phyloP scores from a whole-genome alignment of 352 stramenopile species.

The Phytophthora pisi region DNA sequence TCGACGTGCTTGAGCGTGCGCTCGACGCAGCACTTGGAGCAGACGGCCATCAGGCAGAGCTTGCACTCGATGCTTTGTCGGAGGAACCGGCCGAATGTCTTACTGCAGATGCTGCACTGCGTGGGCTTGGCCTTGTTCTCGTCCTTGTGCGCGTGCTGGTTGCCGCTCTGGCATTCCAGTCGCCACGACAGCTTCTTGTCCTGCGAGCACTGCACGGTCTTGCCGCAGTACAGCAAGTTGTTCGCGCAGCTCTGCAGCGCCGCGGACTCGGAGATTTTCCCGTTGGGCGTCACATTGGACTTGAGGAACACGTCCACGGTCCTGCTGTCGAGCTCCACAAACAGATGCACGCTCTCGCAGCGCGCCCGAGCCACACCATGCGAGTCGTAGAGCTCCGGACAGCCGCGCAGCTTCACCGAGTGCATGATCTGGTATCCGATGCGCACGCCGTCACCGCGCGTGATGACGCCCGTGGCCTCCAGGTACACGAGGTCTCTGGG shows the following conservation, averaged over 20 bases:
- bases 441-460: constrained; percentile 47
- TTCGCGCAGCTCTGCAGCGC: constrained; percentile 40
- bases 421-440: constrained; percentile 76
- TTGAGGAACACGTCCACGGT: constrained; percentile 52
- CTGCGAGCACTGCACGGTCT: constrained; percentile 45
- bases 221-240: constrained; percentile 53
- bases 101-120: constrained; percentile 51
- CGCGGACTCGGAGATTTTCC: constrained; percentile 34
- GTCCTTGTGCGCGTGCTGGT: constrained; percentile 24
- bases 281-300: constrained; percentile 36
- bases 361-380: constrained; percentile 41
- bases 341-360: constrained; percentile 52
- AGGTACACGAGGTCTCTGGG: constrained; percentile 70
- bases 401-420: constrained; percentile 52
- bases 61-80: constrained; percentile 47
- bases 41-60: constrained; percentile 52
- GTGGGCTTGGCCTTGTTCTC: constrained; percentile 26
- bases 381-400: constrained; percentile 42
- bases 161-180: constrained; percentile 33
- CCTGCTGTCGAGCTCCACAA: constrained; percentile 36
- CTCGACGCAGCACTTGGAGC: constrained; percentile 50
- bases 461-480: constrained; percentile 67
- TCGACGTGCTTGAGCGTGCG: constrained; percentile 48
- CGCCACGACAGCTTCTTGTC: constrained; percentile 62
- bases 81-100: constrained; percentile 43